phyloP scores from a whole-genome alignment of 805 yeast genomes.

The Wickerhamomyces xylosicus region DNA sequence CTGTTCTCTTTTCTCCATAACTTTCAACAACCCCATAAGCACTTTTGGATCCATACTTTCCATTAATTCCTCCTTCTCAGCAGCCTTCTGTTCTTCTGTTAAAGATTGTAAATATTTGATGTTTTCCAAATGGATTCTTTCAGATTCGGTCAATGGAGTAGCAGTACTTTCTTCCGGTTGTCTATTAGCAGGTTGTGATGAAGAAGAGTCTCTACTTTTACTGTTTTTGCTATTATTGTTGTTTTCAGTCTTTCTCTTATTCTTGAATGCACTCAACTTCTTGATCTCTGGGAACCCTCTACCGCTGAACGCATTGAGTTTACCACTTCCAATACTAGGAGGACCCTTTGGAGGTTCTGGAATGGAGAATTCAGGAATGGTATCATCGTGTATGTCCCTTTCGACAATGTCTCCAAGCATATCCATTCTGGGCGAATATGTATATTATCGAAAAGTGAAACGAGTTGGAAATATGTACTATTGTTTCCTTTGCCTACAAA shows the following conservation, averaged over 20 bases:
- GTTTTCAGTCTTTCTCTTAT: neutral
- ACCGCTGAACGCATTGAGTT: neutral
- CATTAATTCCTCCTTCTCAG: constrained; percentile 58
- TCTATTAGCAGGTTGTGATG: constrained; percentile 36
- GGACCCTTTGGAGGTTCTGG: no score
- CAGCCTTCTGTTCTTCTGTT: constrained; percentile 53
- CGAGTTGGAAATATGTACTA: no score
- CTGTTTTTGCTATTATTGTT: neutral
- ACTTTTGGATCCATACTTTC: constrained; percentile 61
- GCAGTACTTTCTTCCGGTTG: constrained; percentile 80
- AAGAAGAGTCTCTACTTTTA: neutral
- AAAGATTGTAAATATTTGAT: constrained; percentile 47
- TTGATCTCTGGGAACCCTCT: neutral
- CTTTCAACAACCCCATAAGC: constrained; percentile 43
- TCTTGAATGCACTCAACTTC: neutral
- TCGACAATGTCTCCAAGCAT: neutral
- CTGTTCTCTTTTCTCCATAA: constrained; percentile 39
- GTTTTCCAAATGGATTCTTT: constrained; percentile 71
- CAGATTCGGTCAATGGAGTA: constrained; percentile 43
- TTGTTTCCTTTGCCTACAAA: no score
- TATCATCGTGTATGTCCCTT: neutral
- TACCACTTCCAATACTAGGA: neutral
- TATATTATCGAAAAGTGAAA: no score
- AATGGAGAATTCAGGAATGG: no score
- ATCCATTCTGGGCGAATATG: no score